phyloP scores from a whole-genome alignment of 208 protist genomes.

The Angomonas desouzai region DNA sequence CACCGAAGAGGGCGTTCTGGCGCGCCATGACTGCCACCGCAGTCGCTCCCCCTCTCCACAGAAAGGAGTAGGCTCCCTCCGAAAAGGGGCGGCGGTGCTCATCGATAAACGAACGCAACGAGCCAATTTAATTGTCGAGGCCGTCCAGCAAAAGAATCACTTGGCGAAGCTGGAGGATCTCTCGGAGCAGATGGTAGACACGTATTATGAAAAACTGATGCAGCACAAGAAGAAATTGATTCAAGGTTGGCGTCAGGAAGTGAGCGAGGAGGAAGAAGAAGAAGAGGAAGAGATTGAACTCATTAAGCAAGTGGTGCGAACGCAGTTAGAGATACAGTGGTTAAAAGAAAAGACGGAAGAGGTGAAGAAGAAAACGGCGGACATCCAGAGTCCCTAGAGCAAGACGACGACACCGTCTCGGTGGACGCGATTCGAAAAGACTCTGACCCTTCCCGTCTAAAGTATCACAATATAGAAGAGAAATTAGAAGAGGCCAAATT shows the following conservation, averaged over 20 bases:
- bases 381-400: neutral
- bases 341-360: neutral
- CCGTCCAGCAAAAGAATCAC: neutral
- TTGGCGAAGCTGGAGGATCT: neutral
- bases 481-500: constrained; percentile 6
- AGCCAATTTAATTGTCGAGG: neutral
- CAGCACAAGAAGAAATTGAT: neutral
- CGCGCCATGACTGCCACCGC: constrained; percentile 6
- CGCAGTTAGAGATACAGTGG: neutral
- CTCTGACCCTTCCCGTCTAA: neutral
- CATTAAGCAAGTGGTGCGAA: neutral
- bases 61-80: too few relatives aligned
- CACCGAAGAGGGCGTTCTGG: neutral
- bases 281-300: neutral
- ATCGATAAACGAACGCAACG: neutral
- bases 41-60: constrained; percentile 1
- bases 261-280: neutral
- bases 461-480: neutral
- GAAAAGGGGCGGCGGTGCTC: constrained; percentile 2
- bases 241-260: neutral
- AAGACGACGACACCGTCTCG: neutral
- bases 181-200: neutral
- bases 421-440: neutral
- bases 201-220: neutral
- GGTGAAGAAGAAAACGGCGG: neutral